Conservation (phyloP, 345 rosid genomes). For the Lepidium aucheri region DNA sequence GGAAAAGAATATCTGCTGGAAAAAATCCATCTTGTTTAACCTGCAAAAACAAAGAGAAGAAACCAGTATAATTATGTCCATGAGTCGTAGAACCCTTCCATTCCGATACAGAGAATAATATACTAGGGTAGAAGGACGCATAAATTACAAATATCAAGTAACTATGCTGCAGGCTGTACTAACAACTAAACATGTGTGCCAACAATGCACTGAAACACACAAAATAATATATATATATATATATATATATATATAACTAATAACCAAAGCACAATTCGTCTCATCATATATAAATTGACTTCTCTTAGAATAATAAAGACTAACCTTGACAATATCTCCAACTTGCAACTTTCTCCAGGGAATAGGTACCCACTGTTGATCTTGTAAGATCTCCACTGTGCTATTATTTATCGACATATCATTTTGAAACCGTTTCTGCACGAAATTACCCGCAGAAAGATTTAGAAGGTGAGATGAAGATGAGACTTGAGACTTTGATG, state of each 20-base stretch:
- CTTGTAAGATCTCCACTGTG: constrained; percentile 73
- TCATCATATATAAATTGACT: neutral
- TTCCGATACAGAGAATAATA: neutral
- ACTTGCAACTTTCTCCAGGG: constrained; percentile 97
- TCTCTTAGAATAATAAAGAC: constrained; percentile 16
- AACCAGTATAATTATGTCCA: neutral
- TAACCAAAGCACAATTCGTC: neutral
- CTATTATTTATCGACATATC: constrained; percentile 85
- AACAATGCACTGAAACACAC: constrained; percentile 4
- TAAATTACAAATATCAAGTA: neutral
- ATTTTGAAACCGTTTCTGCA: constrained; percentile 95
- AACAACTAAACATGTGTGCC: neutral
- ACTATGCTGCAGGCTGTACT: neutral
- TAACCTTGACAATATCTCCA: constrained; percentile 92
- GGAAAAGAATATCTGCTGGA: constrained; percentile 91
- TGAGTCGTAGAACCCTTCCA: neutral
- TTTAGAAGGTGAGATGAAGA: constrained; percentile 7
- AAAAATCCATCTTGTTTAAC: constrained; percentile 87
- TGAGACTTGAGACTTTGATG: neutral
- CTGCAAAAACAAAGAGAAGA: constrained; percentile 36
- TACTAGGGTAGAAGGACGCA: neutral
- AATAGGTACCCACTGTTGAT: constrained; percentile 65
- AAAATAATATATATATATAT: neutral
- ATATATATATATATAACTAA: neutral
- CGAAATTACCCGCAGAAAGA: constrained; percentile 17